phyloP scores from a whole-genome alignment of 129 eudicot genomes.

The Logfia minima region DNA sequence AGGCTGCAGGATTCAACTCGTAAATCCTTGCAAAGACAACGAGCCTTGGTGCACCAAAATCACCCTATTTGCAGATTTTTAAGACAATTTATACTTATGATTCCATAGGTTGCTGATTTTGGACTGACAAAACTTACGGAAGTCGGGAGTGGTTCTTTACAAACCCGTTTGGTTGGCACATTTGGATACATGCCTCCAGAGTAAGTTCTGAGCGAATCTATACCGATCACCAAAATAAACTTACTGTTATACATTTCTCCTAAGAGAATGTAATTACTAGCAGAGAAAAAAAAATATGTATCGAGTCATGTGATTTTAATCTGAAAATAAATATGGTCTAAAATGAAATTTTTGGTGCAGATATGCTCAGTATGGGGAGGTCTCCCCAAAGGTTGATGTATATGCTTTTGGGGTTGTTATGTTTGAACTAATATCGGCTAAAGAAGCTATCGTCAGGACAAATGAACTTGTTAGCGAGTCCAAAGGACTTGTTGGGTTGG shows the following conservation, averaged over 20 bases:
- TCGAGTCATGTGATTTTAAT: neutral
- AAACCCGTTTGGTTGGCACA: constrained; percentile 83
- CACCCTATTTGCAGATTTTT: neutral
- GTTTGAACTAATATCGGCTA: constrained; percentile 78
- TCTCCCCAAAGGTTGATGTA: constrained; percentile 86
- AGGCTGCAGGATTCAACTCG: neutral
- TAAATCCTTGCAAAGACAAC: neutral
- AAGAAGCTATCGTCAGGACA: constrained; percentile 71
- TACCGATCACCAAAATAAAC: neutral
- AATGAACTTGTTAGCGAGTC: constrained; percentile 47
- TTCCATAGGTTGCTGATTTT: constrained; percentile 86
- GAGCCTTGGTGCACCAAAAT: neutral
- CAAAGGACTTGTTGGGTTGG: constrained; percentile 76
- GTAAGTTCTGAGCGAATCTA: constrained; percentile 39
- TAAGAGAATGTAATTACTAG: neutral
- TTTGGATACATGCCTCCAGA: constrained; percentile 98
- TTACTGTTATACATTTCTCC: no score
- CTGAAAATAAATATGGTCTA: neutral
- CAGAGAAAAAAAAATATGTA: neutral
- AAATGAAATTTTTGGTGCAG: constrained; percentile 38
- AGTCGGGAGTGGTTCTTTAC: constrained; percentile 70
- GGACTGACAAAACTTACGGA: constrained; percentile 86
- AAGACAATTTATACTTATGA: neutral
- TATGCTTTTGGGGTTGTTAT: constrained; percentile 97
- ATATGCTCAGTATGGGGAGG: constrained; percentile 84